A percentile compares a stretch with the other conserved stretches of the same genome.
These are phyloP conservation scores for Skeletonema menzelii DNA, from an alignment of 108 stramenopile species.

Conservation along the genomic window DNA sequence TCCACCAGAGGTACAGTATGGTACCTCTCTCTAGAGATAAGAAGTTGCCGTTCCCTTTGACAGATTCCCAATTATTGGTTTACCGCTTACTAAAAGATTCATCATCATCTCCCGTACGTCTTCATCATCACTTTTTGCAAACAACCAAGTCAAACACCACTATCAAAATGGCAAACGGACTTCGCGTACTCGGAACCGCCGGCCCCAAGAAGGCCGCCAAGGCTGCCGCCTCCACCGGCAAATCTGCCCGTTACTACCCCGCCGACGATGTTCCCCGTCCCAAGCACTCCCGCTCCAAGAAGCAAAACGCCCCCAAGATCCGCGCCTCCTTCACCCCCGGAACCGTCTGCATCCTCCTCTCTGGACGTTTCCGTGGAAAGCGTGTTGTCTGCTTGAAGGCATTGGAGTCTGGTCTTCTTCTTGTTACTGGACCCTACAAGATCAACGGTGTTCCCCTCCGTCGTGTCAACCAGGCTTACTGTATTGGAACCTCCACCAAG, in stretches of 20 bases:
- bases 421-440: conserved; percentile 98
- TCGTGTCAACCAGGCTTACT: conserved; percentile 98
- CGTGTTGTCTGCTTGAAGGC: conserved; percentile 97
- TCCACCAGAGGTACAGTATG: too few relatives aligned
- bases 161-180: conserved; percentile 8
- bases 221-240: conserved; percentile 44
- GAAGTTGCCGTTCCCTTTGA: too few relatives aligned
- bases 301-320: conserved; percentile 90
- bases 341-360: conserved; percentile 97
- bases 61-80: not conserved
- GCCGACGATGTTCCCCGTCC: conserved; percentile 92
- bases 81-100: not conserved
- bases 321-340: conserved; percentile 96
- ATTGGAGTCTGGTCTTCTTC: conserved; percentile 94
- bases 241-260: conserved; percentile 83
- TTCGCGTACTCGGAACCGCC: conserved; percentile 47
- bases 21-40: too few relatives aligned
- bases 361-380: conserved; percentile 99
- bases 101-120: not conserved
- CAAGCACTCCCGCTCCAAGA: conserved; percentile 61
- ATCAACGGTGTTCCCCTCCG: conserved; percentile 99
- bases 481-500: conserved; percentile 97
- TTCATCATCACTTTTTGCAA: not conserved
- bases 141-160: not conserved
- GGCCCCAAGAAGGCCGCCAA: conserved; percentile 66